Evolutionary conservation across 352 stramenopile species (phyloP).

Genomic region (Ophiocytium majus): DNA sequence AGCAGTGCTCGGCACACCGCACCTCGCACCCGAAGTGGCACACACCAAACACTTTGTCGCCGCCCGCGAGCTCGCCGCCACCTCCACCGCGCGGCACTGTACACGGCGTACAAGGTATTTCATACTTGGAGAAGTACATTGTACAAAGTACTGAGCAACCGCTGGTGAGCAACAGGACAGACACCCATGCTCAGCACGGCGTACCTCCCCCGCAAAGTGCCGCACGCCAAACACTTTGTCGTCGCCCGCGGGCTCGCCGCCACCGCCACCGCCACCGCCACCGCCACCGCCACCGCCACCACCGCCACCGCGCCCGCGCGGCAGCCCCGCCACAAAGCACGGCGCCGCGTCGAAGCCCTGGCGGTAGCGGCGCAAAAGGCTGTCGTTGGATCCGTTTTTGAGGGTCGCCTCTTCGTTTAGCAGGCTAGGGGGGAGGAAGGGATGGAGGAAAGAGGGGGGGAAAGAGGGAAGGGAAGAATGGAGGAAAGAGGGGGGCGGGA

Average conservation of each 20-base stretch:
- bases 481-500: too few species aligned
- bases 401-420: conserved; percentile 54
- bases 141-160: too few species aligned
- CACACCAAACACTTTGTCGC: too few species aligned
- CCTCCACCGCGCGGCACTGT: too few species aligned
- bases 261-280: not conserved
- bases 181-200: not conserved
- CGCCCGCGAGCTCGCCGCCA: too few species aligned
- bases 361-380: conserved; percentile 39
- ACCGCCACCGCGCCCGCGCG: not conserved
- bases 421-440: conserved; percentile 13
- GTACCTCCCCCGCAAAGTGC: conserved; percentile 53
- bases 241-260: not conserved
- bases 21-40: too few species aligned
- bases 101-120: too few species aligned
- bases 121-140: too few species aligned
- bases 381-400: conserved; percentile 45
- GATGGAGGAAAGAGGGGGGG: too few species aligned
- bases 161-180: too few species aligned
- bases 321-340: not conserved
- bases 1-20: too few species aligned
- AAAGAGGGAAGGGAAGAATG: too few species aligned
- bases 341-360: conserved; percentile 19
- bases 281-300: not conserved
- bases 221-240: conserved; percentile 37